Evolutionary conservation across 2,329 filamentous ascomycete species (phyloP).

Genomic region (Aspergillus proliferans): DNA sequence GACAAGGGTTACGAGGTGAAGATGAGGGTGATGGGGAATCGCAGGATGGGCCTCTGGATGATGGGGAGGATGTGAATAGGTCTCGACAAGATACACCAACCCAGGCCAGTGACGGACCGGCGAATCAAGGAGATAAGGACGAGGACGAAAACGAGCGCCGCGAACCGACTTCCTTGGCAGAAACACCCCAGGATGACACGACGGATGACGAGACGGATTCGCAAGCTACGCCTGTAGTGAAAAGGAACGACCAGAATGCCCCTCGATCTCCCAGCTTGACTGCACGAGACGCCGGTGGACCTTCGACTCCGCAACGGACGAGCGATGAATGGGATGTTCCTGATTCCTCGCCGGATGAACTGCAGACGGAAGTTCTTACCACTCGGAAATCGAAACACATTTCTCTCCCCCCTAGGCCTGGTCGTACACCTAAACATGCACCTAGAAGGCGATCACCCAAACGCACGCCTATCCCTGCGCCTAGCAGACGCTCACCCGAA

Average conservation of each 20-base stretch:
- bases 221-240: neutral
- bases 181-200: neutral
- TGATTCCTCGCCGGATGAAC: constrained; percentile 32
- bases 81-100: neutral
- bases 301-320: constrained; percentile 10
- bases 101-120: no score
- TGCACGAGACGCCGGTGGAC: constrained; percentile 3
- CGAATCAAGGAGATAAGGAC: no score
- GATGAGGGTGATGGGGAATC: neutral
- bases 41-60: neutral
- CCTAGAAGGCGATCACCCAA: constrained; percentile 1
- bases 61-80: neutral
- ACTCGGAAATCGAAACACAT: constrained; percentile 10
- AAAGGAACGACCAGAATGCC: neutral
- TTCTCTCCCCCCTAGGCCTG: constrained; percentile 4
- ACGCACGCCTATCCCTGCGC: neutral
- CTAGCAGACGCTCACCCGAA: constrained; percentile 1
- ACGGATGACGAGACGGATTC: neutral
- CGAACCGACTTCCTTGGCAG: neutral
- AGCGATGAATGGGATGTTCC: constrained; percentile 21
- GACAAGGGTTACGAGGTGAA: neutral
- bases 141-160: no score
- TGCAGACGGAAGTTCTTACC: constrained; percentile 24
- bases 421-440: neutral
- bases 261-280: constrained; percentile 3